Percentiles rank a stretch among this genome's conserved stretches.
phyloP scores from a whole-genome alignment of 768 basidiomycete genomes.

The Macrocybe gigantea region DNA sequence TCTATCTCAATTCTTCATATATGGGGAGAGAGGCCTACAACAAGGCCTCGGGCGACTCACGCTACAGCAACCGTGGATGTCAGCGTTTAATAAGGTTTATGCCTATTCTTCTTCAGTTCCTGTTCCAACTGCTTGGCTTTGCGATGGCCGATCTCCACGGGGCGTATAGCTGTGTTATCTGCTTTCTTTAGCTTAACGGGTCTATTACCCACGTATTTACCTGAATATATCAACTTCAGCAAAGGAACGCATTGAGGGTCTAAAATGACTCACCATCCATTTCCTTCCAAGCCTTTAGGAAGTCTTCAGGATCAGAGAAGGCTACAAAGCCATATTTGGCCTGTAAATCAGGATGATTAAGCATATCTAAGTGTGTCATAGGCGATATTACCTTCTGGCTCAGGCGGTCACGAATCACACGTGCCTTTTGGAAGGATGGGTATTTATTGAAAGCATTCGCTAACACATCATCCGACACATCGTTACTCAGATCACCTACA shows the following conservation, averaged over 20 bases:
- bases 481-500: conserved; percentile 96
- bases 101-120: conserved; percentile 86
- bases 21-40: too few relatives aligned
- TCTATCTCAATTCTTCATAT: conserved; percentile 9
- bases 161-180: conserved; percentile 76
- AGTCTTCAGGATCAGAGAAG: conserved; percentile 98
- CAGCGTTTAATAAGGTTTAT: conserved; percentile 67
- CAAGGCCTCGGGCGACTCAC: too few relatives aligned
- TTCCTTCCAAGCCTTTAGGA: conserved; percentile 97
- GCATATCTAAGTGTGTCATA: neutral
- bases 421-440: conserved; percentile 88
- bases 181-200: conserved; percentile 98
- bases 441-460: conserved; percentile 93
- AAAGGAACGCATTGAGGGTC: neutral
- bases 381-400: conserved; percentile 71
- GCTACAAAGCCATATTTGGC: conserved; percentile 97
- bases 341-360: conserved; percentile 29
- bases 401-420: conserved; percentile 90
- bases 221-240: conserved; percentile 21
- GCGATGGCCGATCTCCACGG: conserved; percentile 89
- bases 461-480: conserved; percentile 94
- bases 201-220: conserved; percentile 97
- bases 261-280: conserved; percentile 77
- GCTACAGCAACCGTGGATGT: too few relatives aligned
- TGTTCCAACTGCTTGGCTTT: conserved; percentile 90